Conservation (phyloP, 2,329 filamentous ascomycete species). For the Colletotrichum cuscutae region DNA sequence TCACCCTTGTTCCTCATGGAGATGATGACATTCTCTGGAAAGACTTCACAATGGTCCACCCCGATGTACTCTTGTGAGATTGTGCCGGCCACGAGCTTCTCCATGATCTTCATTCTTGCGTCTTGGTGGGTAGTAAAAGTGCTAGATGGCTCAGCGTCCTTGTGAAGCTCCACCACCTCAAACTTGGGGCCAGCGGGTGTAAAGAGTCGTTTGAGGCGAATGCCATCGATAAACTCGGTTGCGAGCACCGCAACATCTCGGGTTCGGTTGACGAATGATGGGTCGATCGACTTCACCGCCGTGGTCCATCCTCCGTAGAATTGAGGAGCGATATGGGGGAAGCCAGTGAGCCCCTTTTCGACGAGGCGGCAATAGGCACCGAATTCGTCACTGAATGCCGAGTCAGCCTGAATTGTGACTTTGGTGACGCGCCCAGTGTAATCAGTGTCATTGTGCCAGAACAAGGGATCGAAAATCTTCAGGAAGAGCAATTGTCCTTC, state of each 20-base stretch:
- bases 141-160: too few relatives aligned
- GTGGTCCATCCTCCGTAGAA: slow-evolving; percentile 4
- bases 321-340: not conserved
- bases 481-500: not conserved
- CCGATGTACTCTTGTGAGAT: too few relatives aligned
- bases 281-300: not conserved
- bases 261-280: not conserved
- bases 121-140: too few relatives aligned
- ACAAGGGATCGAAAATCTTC: slow-evolving; percentile 12
- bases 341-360: not conserved
- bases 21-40: too few relatives aligned
- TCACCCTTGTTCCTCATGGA: too few relatives aligned
- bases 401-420: not conserved
- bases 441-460: not conserved
- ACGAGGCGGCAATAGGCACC: not conserved
- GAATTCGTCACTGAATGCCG: slow-evolving; percentile 1
- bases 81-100: too few relatives aligned
- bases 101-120: too few relatives aligned
- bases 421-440: not conserved
- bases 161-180: not conserved
- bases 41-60: too few relatives aligned
- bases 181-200: accelerated
- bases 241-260: slow-evolving; percentile 2
- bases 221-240: not conserved
- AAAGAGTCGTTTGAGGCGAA: not conserved